phyloP scores from a whole-genome alignment of 1,284 basidiomycete species.

The Earliella scabrosa region DNA sequence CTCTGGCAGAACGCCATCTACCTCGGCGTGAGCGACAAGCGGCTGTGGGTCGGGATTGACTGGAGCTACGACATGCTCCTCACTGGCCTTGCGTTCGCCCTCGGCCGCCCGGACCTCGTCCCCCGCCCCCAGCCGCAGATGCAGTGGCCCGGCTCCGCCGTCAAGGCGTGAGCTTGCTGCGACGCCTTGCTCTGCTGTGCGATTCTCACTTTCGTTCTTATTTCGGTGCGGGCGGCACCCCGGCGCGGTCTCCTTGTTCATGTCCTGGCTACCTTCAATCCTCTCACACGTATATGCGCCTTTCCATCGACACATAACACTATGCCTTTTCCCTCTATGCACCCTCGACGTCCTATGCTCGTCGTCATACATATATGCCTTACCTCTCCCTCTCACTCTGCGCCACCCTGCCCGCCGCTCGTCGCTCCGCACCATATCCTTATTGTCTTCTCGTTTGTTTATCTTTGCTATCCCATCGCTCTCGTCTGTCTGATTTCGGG shows the following conservation, averaged over 20 bases:
- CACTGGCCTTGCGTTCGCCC: constrained; percentile 40
- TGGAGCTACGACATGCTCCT: constrained; percentile 63
- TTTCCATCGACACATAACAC: too few relatives aligned
- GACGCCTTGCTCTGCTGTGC: neutral
- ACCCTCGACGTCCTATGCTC: neutral
- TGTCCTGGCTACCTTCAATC: neutral
- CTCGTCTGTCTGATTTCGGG: too few relatives aligned
- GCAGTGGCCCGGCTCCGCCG: neutral
- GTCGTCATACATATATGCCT: neutral
- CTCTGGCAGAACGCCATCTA: constrained; percentile 66
- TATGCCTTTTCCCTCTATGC: neutral
- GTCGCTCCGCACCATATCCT: constrained; percentile 18
- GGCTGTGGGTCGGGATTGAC: constrained; percentile 61
- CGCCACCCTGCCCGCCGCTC: neutral
- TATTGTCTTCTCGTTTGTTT: constrained; percentile 17
- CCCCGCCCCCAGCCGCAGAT: constrained; percentile 12
- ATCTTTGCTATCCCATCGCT: neutral
- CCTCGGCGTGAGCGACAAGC: constrained; percentile 59
- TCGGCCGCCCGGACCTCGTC: constrained; percentile 16
- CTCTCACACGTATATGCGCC: neutral
- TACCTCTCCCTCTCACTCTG: neutral
- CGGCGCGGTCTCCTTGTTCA: neutral
- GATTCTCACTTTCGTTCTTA: constrained; percentile 4
- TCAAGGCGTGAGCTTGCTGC: neutral
- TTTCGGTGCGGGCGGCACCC: constrained; percentile 14